These are phyloP conservation scores for Pichia sp. DNA, from an alignment of 1,139 yeast genomes.

Conservation along the genomic window DNA sequence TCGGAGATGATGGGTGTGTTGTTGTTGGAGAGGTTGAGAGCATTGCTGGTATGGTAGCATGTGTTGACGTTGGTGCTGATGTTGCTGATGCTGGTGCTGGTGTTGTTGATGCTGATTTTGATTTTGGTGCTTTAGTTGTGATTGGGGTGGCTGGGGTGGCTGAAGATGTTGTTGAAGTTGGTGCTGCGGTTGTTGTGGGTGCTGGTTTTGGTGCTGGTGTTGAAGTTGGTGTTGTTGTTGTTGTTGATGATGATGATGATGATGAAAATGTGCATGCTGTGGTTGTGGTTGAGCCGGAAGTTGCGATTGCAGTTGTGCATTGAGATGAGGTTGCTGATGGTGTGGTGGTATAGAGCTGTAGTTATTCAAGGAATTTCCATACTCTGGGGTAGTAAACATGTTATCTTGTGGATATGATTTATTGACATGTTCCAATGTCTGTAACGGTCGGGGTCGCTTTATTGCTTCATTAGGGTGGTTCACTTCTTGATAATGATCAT, in stretches of 20 bases:
- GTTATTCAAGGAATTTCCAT: not conserved
- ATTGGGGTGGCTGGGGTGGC: not conserved
- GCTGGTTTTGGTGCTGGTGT: not conserved
- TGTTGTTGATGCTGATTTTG: not conserved
- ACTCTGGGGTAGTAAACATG: not conserved
- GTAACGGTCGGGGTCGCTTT: not conserved
- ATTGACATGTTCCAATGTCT: not conserved
- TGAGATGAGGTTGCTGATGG: not conserved
- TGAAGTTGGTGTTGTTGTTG: constrained; percentile 2
- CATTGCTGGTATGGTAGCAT: not conserved
- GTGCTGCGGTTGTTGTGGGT: not conserved
- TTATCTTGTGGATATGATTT: not conserved
- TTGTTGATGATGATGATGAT: not conserved
- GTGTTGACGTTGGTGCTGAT: not conserved
- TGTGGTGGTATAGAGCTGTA: not conserved
- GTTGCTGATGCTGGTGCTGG: not conserved
- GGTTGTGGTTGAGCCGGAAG: not conserved
- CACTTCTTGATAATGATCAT: not conserved
- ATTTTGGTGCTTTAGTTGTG: not conserved
- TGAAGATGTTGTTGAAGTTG: not conserved
- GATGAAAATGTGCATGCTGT: not conserved
- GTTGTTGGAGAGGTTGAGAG: not conserved
- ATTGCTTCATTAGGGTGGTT: not conserved
- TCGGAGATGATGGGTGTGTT: not conserved
- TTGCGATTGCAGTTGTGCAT: not conserved